Evolutionary conservation across 2,329 filamentous ascomycete genomes (phyloP).

Genomic region (Curvularia spicifera): DNA sequence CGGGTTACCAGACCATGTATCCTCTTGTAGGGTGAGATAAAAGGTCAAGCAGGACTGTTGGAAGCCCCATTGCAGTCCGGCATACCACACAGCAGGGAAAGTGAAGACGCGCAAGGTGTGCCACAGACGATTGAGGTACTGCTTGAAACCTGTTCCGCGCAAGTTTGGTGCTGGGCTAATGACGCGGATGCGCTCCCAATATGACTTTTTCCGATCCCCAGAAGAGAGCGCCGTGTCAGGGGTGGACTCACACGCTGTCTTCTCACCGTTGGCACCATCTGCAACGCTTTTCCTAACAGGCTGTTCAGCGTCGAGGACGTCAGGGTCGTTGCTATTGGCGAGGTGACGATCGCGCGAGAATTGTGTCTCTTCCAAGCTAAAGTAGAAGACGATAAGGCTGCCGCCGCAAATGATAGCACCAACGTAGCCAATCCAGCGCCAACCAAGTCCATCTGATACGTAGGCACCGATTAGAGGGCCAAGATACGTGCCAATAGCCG

Average conservation of each 20-base stretch:
- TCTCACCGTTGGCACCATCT: neutral
- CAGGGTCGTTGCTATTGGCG: neutral
- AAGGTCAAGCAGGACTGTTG: slow-evolving; percentile 5
- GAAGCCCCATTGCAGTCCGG: slow-evolving; percentile 4
- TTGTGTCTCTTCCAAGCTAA: slow-evolving; percentile 3
- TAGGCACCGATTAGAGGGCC: slow-evolving; percentile 2
- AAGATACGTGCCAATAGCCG: slow-evolving; percentile 3
- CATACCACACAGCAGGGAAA: slow-evolving; percentile 6
- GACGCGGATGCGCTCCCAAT: slow-evolving; percentile 3
- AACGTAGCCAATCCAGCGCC: slow-evolving; percentile 1
- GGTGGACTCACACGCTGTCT: neutral
- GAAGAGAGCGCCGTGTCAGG: neutral
- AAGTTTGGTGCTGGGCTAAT: slow-evolving; percentile 2
- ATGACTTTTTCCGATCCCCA: neutral
- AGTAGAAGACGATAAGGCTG: slow-evolving; percentile 1
- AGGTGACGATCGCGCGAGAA: slow-evolving; percentile 1
- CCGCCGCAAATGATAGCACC: neutral
- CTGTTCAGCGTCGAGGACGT: slow-evolving; percentile 1
- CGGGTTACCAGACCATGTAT: neutral
- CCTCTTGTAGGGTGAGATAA: slow-evolving; percentile 4
- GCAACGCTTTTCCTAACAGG: neutral
- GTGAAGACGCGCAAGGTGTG: slow-evolving; percentile 1
- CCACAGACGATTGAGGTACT: slow-evolving; percentile 3
- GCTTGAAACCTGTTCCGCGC: slow-evolving; percentile 3
- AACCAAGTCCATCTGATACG: neutral